Evolutionary conservation across 1,284 basidiomycete genomes (phyloP).

Genomic region (Kalmanozyma brasiliensis): DNA sequence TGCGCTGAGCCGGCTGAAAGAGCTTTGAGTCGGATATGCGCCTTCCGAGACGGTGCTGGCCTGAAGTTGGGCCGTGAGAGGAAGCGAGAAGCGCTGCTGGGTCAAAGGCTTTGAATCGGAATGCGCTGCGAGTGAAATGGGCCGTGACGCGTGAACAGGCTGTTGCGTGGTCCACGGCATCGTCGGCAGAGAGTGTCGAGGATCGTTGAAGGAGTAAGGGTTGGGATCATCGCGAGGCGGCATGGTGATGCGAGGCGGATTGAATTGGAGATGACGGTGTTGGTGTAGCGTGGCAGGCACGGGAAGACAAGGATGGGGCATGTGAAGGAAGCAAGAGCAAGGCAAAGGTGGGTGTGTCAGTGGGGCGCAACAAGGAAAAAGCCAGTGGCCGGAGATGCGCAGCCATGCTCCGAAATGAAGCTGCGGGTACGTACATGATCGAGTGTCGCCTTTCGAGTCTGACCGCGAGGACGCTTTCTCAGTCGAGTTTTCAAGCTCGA

Average conservation of each 20-base stretch:
- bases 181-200: constrained; percentile 26
- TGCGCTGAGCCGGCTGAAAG: constrained; percentile 4
- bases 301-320: no score
- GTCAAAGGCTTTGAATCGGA: not conserved
- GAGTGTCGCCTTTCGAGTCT: not conserved
- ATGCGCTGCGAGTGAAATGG: not conserved
- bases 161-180: constrained; percentile 10
- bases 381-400: constrained; percentile 5
- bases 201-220: not conserved
- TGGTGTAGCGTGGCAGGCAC: no score
- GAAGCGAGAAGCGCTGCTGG: constrained; percentile 17
- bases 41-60: constrained; percentile 1
- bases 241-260: constrained; percentile 8
- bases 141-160: not conserved
- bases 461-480: no score
- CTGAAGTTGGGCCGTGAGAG: constrained; percentile 3
- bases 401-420: constrained; percentile 12
- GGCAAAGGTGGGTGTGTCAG: constrained; percentile 7
- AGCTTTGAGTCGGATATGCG: constrained; percentile 10
- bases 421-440: constrained; percentile 8
- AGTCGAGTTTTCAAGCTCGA: no score
- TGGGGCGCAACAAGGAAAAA: not conserved
- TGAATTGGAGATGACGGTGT: not conserved
- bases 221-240: constrained; percentile 14
- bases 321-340: not conserved